These are phyloP conservation scores for Trypanosoma mega DNA, from an alignment of 208 protist species.

Conservation along the genomic window DNA sequence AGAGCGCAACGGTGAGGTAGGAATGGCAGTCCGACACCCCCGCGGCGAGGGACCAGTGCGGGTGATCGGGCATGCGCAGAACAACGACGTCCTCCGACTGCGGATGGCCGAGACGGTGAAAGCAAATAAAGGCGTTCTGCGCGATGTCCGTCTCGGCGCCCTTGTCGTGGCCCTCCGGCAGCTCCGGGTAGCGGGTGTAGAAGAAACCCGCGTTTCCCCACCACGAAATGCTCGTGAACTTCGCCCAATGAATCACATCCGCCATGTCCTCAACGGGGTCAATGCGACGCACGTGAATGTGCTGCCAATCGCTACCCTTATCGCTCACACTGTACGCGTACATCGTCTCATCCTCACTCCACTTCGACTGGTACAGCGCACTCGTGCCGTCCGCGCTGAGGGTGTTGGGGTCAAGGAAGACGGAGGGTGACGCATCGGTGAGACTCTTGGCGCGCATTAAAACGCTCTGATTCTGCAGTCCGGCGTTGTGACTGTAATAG, in stretches of 20 bases:
- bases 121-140: slow-evolving; percentile 83
- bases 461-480: slow-evolving; percentile 91
- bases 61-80: slow-evolving; percentile 71
- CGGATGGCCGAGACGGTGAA: slow-evolving; percentile 80
- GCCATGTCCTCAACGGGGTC: slow-evolving; percentile 50
- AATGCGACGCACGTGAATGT: slow-evolving; percentile 68
- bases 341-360: slow-evolving; percentile 74
- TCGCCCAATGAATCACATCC: slow-evolving; percentile 86
- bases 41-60: slow-evolving; percentile 61
- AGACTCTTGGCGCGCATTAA: slow-evolving; percentile 52
- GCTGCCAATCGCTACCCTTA: slow-evolving; percentile 92
- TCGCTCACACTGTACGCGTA: slow-evolving; percentile 87
- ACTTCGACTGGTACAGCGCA: slow-evolving; percentile 46
- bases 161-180: slow-evolving; percentile 59
- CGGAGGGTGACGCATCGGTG: slow-evolving; percentile 28
- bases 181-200: slow-evolving; percentile 86
- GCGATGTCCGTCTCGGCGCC: slow-evolving; percentile 87
- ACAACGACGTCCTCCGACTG: slow-evolving; percentile 82
- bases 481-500: slow-evolving; percentile 91
- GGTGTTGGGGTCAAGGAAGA: slow-evolving; percentile 92
- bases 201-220: slow-evolving; percentile 90
- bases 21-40: slow-evolving; percentile 79
- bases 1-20: slow-evolving; percentile 68
- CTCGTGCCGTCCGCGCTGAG: slow-evolving; percentile 87
- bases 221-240: slow-evolving; percentile 89